phyloP scores from a whole-genome alignment of 306 rosid species.

The Vigna trinervia region DNA sequence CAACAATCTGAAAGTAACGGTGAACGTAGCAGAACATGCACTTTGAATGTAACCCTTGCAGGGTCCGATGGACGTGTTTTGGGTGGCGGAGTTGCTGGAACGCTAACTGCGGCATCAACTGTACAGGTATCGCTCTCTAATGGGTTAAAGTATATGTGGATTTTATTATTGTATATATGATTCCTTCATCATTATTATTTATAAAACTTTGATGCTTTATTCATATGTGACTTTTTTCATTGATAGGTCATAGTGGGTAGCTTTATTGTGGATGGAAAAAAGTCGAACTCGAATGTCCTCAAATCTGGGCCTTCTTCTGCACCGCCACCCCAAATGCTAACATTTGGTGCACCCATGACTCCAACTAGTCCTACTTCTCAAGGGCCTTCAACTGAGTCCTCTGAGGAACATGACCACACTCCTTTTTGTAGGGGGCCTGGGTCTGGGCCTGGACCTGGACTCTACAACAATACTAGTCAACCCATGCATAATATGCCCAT shows the following conservation, averaged over 20 bases:
- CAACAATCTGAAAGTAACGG: conserved; percentile 66
- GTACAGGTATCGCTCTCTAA: conserved; percentile 71
- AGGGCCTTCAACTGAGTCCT: conserved; percentile 91
- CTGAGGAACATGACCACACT: conserved; percentile 73
- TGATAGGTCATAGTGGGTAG: conserved; percentile 88
- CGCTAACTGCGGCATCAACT: conserved; percentile 73
- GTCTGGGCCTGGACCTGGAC: conserved; percentile 36
- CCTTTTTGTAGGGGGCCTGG: conserved; percentile 62
- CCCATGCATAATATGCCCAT: conserved; percentile 69
- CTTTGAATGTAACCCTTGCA: conserved; percentile 68
- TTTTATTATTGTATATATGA: neutral
- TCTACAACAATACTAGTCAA: conserved; percentile 64
- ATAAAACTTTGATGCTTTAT: conserved; percentile 23
- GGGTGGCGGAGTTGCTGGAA: conserved; percentile 93
- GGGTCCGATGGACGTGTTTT: conserved; percentile 88
- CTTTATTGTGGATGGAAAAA: conserved; percentile 75
- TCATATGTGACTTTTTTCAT: conserved; percentile 25
- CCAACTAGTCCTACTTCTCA: conserved; percentile 77
- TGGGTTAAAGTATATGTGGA: conserved; percentile 22
- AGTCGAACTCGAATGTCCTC: conserved; percentile 51
- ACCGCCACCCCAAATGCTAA: conserved; percentile 67
- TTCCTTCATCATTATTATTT: neutral
- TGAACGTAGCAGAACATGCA: conserved; percentile 60
- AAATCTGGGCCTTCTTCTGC: conserved; percentile 65
- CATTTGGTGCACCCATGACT: conserved; percentile 63